Evolutionary conservation across 192 early-diverging fungal genomes (phyloP).

Genomic region (Neocallimastix lanati): DNA sequence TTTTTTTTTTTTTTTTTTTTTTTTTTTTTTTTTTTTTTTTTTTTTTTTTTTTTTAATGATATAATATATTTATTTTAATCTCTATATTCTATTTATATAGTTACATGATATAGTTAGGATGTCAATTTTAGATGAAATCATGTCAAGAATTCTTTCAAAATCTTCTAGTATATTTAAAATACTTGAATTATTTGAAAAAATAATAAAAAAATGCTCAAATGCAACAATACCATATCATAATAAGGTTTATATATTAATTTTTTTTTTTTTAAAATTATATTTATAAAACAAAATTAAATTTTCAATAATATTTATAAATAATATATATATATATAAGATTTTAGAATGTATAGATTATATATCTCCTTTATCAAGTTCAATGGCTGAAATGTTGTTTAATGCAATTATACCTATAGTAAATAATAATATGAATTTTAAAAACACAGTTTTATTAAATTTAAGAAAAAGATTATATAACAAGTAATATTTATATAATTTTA

Average conservation of each 20-base stretch:
- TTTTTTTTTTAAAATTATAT: no score
- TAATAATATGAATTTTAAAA: neutral
- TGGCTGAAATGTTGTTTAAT: neutral
- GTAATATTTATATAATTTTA: neutral
- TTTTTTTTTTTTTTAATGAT: no score
- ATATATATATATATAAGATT: no score
- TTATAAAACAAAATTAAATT: no score
- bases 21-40: no score
- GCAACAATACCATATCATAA: neutral
- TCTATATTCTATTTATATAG: neutral
- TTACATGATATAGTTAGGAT: neutral
- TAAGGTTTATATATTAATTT: neutral
- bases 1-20: no score
- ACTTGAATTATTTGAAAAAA: neutral
- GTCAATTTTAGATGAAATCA: neutral
- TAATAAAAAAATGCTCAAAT: neutral
- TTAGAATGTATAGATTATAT: neutral
- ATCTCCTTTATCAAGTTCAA: neutral
- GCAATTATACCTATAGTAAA: neutral
- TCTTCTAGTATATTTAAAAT: neutral
- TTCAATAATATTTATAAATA: no score
- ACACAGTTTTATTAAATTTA: neutral
- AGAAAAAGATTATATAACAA: neutral
- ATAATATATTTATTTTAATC: no score
- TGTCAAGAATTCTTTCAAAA: neutral